These are phyloP conservation scores for Immersiporthe knoxdaviesiana DNA, from an alignment of 2,329 filamentous ascomycete species.

Conservation along the genomic window DNA sequence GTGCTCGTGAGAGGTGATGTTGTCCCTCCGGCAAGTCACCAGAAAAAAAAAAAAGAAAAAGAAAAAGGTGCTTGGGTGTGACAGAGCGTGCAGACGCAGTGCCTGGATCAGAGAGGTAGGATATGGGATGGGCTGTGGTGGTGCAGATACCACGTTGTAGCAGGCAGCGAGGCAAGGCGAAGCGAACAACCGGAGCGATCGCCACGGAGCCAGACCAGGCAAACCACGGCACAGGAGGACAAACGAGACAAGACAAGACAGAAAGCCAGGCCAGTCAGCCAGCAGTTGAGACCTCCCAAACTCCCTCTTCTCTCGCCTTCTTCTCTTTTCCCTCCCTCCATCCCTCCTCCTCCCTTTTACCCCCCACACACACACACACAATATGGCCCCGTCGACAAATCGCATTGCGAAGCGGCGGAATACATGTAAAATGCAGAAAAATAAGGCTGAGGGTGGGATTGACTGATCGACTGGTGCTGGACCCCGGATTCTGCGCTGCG, in stretches of 20 bases:
- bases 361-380: background rate
- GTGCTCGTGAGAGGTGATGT: background rate
- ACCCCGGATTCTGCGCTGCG: slow-evolving; percentile 4
- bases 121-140: background rate
- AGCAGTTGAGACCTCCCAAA: background rate
- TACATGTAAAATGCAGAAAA: background rate
- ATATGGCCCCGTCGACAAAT: background rate
- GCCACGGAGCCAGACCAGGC: background rate
- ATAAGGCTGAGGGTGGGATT: slow-evolving; percentile 7
- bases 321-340: background rate
- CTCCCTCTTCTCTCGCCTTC: background rate
- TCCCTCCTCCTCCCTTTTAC: background rate
- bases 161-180: background rate
- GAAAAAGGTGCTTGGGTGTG: slow-evolving; percentile 1
- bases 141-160: background rate
- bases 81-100: background rate
- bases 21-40: background rate
- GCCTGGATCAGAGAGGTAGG: background rate
- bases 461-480: background rate
- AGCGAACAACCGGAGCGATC: background rate
- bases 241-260: background rate
- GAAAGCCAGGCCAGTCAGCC: background rate
- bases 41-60: too few relatives aligned
- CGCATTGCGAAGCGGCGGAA: background rate
- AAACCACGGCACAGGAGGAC: background rate